Percentiles rank a stretch among this genome's conserved stretches.
These are phyloP conservation scores for Aspergillus quadricinctus DNA, from an alignment of 2,329 filamentous ascomycete species.

Conservation along the genomic window DNA sequence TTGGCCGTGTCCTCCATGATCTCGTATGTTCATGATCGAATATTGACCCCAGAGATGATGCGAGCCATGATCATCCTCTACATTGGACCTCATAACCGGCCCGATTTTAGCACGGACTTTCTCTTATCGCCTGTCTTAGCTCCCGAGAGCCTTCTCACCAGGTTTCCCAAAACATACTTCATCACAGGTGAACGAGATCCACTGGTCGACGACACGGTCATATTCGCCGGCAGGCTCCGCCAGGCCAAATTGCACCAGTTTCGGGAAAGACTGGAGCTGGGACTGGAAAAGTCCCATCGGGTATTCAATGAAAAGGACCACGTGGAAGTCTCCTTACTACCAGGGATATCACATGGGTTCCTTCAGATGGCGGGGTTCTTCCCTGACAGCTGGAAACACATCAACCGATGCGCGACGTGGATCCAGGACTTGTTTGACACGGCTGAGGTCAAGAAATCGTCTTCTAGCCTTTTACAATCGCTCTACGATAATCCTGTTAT, in stretches of 20 bases:
- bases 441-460: constrained; percentile 17
- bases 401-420: constrained; percentile 74
- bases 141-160: constrained; percentile 73
- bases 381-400: constrained; percentile 83
- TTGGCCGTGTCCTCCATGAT: constrained; percentile 96
- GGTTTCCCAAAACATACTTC: constrained; percentile 93
- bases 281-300: constrained; percentile 49
- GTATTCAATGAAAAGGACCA: constrained; percentile 68
- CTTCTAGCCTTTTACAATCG: constrained; percentile 14
- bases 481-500: constrained; percentile 1
- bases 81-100: constrained; percentile 86
- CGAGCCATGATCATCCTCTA: constrained; percentile 98
- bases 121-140: constrained; percentile 85
- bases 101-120: constrained; percentile 88
- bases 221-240: constrained; percentile 85
- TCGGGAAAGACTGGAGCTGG: constrained; percentile 52
- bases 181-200: constrained; percentile 93
- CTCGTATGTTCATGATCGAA: constrained; percentile 93
- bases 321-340: constrained; percentile 78
- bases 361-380: constrained; percentile 86
- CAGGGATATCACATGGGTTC: constrained; percentile 89
- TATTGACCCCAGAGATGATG: constrained; percentile 97
- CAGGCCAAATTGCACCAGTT: constrained; percentile 65
- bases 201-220: constrained; percentile 91
- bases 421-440: constrained; percentile 67